phyloP scores from a whole-genome alignment of 352 stramenopile species.

The Phytopythium oedochilum region DNA sequence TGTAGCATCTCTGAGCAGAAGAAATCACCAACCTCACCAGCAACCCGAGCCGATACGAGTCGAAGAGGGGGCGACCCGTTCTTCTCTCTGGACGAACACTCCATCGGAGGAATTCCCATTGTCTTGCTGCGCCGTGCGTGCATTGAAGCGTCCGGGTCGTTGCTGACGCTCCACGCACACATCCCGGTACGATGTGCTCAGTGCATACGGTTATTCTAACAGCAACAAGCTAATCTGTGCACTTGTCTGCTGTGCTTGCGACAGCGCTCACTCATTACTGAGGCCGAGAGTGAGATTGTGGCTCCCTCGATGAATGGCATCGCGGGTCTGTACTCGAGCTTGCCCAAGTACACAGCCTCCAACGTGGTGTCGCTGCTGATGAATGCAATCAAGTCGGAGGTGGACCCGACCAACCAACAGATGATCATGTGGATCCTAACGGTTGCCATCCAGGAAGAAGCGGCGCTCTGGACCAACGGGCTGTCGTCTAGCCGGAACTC shows the following conservation, averaged over 20 bases:
- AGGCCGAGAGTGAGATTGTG: slow-evolving; percentile 71
- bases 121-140: slow-evolving; percentile 67
- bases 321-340: slow-evolving; percentile 64
- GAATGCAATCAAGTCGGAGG: slow-evolving; percentile 78
- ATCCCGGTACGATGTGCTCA: slow-evolving; percentile 36
- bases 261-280: slow-evolving; percentile 67
- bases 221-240: neutral
- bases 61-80: slow-evolving; percentile 40
- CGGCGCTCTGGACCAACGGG: slow-evolving; percentile 77
- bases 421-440: slow-evolving; percentile 88
- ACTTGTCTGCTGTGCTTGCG: neutral
- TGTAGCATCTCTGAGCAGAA: slow-evolving; percentile 26
- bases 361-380: slow-evolving; percentile 82
- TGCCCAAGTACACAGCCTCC: slow-evolving; percentile 82
- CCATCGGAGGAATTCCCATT: slow-evolving; percentile 68
- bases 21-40: slow-evolving; percentile 22
- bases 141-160: slow-evolving; percentile 76
- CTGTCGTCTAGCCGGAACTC: slow-evolving; percentile 80
- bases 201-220: neutral
- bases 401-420: slow-evolving; percentile 83
- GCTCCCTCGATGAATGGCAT: slow-evolving; percentile 58
- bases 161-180: slow-evolving; percentile 80
- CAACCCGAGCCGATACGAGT: slow-evolving; percentile 23
- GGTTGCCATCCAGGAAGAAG: slow-evolving; percentile 83
- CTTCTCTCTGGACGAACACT: slow-evolving; percentile 55